Percentiles rank a stretch among this genome's conserved stretches.
Conservation (phyloP, 1,139 yeast genomes). For the Diutina rugosa region DNA sequence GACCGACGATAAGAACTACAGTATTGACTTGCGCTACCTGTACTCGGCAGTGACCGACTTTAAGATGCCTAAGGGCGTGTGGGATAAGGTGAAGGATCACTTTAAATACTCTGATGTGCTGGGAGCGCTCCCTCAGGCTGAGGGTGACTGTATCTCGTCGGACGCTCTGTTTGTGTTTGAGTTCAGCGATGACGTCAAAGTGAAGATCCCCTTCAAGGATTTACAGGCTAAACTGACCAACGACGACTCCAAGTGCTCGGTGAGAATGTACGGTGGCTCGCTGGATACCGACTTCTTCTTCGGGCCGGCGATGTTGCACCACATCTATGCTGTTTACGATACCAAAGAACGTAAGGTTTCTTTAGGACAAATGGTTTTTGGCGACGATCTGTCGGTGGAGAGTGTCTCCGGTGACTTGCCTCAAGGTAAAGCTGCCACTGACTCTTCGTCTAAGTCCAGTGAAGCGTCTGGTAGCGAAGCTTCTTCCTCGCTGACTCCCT, state of each 20-base stretch:
- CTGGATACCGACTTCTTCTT: background rate
- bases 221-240: background rate
- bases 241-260: background rate
- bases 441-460: background rate
- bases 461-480: background rate
- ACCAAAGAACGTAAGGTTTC: background rate
- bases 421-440: background rate
- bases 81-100: background rate
- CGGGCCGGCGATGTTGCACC: constrained; percentile 1
- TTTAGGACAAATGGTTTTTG: background rate
- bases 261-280: background rate
- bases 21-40: background rate
- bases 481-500: background rate
- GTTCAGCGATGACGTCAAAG: background rate
- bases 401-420: background rate
- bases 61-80: background rate
- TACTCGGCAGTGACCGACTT: constrained; percentile 1
- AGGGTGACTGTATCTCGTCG: background rate
- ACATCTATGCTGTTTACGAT: background rate
- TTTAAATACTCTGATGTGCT: background rate
- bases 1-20: background rate
- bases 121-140: background rate
- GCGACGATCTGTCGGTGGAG: background rate
- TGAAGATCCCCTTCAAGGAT: background rate
- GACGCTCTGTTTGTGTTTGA: background rate